Percentiles rank a stretch among this genome's conserved stretches.
These are phyloP conservation scores for Aspergillus sp. DNA, from an alignment of 2,329 filamentous ascomycete genomes.

Conservation along the genomic window DNA sequence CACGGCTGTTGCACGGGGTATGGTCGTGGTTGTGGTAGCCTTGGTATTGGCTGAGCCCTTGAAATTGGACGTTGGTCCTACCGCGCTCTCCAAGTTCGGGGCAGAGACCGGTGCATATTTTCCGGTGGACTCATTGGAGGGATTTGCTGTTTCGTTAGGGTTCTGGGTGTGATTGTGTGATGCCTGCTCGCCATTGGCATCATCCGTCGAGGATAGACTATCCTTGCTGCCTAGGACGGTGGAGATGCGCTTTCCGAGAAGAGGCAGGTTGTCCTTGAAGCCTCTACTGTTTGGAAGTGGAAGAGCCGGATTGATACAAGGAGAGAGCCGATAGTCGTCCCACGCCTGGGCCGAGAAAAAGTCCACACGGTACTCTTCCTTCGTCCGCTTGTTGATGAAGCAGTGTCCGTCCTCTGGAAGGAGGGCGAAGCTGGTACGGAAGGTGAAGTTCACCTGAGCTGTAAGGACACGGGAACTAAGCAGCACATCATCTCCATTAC, in stretches of 20 bases:
- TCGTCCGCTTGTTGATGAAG: conserved; percentile 80
- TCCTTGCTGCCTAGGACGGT: conserved; percentile 29
- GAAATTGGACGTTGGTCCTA: conserved; percentile 28
- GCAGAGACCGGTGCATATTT: background rate
- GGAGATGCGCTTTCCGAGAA: conserved; percentile 43
- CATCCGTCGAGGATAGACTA: conserved; percentile 19
- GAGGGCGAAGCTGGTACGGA: conserved; percentile 81
- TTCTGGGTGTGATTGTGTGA: background rate
- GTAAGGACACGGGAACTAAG: conserved; percentile 87
- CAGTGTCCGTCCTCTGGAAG: conserved; percentile 84
- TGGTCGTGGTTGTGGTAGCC: conserved; percentile 44
- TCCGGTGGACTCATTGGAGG: background rate
- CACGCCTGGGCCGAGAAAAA: conserved; percentile 81
- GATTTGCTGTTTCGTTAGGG: conserved; percentile 5
- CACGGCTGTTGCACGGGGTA: conserved; percentile 57
- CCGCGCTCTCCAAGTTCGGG: conserved; percentile 34
- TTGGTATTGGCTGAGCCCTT: conserved; percentile 26
- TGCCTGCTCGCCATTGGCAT: conserved; percentile 16
- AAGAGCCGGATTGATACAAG: conserved; percentile 70
- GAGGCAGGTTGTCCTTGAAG: conserved; percentile 40
- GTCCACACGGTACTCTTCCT: conserved; percentile 77
- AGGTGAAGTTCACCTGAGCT: conserved; percentile 88
- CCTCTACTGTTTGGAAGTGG: conserved; percentile 49
- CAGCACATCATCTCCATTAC: conserved; percentile 89
- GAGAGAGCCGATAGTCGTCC: conserved; percentile 75